A percentile compares a stretch with the other conserved stretches of the same genome.
phyloP scores from a whole-genome alignment of 805 yeast genomes.

The Grigorovia yakushimaensis region DNA sequence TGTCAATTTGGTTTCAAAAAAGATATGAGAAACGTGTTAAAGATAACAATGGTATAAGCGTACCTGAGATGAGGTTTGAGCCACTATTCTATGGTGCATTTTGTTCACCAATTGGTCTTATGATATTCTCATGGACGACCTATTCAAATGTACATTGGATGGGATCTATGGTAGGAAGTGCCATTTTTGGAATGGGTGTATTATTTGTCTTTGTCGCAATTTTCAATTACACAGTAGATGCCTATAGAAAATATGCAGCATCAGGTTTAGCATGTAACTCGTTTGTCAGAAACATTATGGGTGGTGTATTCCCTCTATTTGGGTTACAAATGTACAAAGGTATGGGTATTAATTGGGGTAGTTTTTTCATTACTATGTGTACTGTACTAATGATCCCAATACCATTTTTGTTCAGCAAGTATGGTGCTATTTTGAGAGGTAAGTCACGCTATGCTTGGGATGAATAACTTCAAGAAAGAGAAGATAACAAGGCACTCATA shows the following conservation, averaged over 20 bases:
- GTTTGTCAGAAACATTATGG: slow-evolving; percentile 42
- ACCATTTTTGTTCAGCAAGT: slow-evolving; percentile 43
- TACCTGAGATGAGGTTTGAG: slow-evolving; percentile 52
- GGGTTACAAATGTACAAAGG: slow-evolving; percentile 47
- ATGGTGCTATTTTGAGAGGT: slow-evolving; percentile 36
- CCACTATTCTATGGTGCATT: slow-evolving; percentile 60
- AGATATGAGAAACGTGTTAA: slow-evolving; percentile 35
- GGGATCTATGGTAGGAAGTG: slow-evolving; percentile 60
- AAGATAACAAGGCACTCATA: too few relatives aligned
- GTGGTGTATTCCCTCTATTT: slow-evolving; percentile 49
- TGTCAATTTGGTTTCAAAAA: slow-evolving; percentile 36
- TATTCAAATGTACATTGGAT: slow-evolving; percentile 57
- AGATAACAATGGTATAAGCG: slow-evolving; percentile 37
- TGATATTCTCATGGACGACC: slow-evolving; percentile 73
- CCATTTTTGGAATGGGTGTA: slow-evolving; percentile 64
- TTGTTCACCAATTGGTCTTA: slow-evolving; percentile 51
- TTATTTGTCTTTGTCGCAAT: slow-evolving; percentile 59
- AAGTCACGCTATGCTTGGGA: slow-evolving; percentile 41
- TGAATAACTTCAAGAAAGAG: slow-evolving; percentile 5
- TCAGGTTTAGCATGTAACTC: slow-evolving; percentile 44
- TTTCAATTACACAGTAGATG: slow-evolving; percentile 55
- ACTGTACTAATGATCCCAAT: slow-evolving; percentile 42
- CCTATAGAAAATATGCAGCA: slow-evolving; percentile 46
- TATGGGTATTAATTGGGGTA: slow-evolving; percentile 51
- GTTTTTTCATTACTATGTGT: slow-evolving; percentile 40